Percentiles rank a stretch among this genome's conserved stretches.
Conservation (phyloP, 345 rosid genomes). For the Murraya paniculata region DNA sequence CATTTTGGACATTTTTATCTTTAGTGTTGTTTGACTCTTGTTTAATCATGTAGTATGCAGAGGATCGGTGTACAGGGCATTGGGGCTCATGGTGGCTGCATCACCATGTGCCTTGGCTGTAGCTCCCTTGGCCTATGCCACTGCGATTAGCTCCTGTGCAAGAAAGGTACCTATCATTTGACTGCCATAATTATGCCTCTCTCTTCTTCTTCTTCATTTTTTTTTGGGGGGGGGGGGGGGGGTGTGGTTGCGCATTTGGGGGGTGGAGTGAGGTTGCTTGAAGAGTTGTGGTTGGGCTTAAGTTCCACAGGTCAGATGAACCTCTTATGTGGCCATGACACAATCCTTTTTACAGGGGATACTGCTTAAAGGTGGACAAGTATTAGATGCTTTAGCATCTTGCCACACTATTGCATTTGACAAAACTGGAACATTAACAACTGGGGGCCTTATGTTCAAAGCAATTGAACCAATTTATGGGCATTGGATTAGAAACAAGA, state of each 20-base stretch:
- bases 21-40: constrained; percentile 7
- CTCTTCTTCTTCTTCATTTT: too few species aligned
- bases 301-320: neutral
- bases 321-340: constrained; percentile 5
- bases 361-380: constrained; percentile 93
- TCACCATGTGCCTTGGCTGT: constrained; percentile 98
- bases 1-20: constrained; percentile 9
- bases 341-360: constrained; percentile 58
- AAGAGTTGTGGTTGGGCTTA: too few species aligned
- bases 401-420: constrained; percentile 95
- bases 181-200: constrained; percentile 1
- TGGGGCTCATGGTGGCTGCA: constrained; percentile 97
- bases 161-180: constrained; percentile 57
- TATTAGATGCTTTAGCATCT: constrained; percentile 89
- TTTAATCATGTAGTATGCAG: constrained; percentile 62
- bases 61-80: constrained; percentile 91
- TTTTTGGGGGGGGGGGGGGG: too few species aligned
- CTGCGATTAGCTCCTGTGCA: constrained; percentile 93
- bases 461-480: constrained; percentile 97
- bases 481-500: constrained; percentile 38
- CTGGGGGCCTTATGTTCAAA: constrained; percentile 90
- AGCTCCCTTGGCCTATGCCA: constrained; percentile 98
- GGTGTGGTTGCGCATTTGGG: too few species aligned
- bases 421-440: constrained; percentile 98
- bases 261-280: too few species aligned